Percentiles rank a stretch among this genome's conserved stretches.
Evolutionary conservation across 805 yeast genomes (phyloP).

Genomic region (Saccharomycopsis sp.): DNA sequence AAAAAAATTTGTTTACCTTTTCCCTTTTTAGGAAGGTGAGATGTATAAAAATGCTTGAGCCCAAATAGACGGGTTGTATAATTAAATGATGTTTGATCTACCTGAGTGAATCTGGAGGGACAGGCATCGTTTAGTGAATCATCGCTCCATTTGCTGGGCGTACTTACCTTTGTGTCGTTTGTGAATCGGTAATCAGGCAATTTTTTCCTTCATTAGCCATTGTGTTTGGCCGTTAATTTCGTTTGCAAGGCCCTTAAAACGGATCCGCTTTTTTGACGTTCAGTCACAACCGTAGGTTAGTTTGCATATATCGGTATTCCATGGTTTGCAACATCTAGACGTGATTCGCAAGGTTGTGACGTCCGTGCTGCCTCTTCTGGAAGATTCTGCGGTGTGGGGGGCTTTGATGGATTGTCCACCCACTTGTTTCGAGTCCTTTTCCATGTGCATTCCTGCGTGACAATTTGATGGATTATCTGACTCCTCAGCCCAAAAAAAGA

Average conservation of each 20-base stretch:
- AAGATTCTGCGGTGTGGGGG: neutral
- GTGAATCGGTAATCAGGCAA: too few species aligned
- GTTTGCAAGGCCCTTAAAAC: too few species aligned
- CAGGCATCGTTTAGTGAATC: neutral
- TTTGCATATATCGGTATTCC: neutral
- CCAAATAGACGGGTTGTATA: constrained; percentile 1
- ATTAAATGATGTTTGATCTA: neutral
- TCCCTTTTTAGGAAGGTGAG: neutral
- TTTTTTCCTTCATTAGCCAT: too few species aligned
- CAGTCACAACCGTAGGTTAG: neutral
- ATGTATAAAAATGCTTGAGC: neutral
- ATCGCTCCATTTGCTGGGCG: too few species aligned
- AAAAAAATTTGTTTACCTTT: neutral
- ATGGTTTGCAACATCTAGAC: neutral
- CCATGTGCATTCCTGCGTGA: too few species aligned
- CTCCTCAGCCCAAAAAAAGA: neutral
- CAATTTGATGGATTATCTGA: neutral
- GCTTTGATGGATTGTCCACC: neutral
- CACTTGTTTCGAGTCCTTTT: neutral
- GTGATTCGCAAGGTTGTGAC: neutral
- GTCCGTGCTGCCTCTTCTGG: neutral
- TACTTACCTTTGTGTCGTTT: too few species aligned
- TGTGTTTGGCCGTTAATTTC: too few species aligned
- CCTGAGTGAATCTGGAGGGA: neutral
- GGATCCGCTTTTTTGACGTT: neutral